phyloP scores from a whole-genome alignment of 73 alveolate species.

The Symbiodinium pilosum region DNA sequence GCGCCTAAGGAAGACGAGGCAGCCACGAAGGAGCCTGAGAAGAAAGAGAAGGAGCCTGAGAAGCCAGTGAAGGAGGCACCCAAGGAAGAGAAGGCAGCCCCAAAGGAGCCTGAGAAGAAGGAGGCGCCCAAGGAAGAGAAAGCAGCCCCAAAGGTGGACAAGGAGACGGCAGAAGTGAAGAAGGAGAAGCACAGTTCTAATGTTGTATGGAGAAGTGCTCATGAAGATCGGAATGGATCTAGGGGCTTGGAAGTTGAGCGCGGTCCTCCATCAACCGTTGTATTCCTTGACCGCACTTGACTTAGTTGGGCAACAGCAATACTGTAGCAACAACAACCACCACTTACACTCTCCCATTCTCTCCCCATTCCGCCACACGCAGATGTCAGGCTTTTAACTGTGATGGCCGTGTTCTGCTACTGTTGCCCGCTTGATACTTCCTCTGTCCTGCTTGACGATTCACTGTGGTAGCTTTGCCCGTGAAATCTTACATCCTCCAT shows the following conservation, averaged over 20 bases:
- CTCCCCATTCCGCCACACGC: no score
- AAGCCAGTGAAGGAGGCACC: background rate
- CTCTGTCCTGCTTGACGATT: no score
- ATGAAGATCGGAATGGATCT: background rate
- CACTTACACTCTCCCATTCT: no score
- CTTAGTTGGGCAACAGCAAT: background rate
- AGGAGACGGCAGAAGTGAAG: background rate
- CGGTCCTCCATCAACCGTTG: no score
- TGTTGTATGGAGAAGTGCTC: background rate
- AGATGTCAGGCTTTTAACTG: no score
- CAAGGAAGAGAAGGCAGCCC: background rate
- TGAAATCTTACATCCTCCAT: no score
- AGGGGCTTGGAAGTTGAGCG: background rate
- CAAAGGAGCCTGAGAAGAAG: background rate
- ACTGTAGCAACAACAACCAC: background rate
- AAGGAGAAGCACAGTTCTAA: background rate
- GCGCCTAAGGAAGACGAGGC: background rate
- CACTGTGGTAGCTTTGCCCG: no score
- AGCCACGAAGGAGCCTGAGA: background rate
- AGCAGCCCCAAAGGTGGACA: background rate
- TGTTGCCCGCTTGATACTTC: no score
- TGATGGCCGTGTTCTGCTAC: no score
- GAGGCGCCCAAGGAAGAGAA: background rate
- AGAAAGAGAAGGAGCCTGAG: background rate
- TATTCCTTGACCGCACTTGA: no score